Evolutionary conservation across 768 basidiomycete genomes (phyloP).

Genomic region (Auricularia heimuer): DNA sequence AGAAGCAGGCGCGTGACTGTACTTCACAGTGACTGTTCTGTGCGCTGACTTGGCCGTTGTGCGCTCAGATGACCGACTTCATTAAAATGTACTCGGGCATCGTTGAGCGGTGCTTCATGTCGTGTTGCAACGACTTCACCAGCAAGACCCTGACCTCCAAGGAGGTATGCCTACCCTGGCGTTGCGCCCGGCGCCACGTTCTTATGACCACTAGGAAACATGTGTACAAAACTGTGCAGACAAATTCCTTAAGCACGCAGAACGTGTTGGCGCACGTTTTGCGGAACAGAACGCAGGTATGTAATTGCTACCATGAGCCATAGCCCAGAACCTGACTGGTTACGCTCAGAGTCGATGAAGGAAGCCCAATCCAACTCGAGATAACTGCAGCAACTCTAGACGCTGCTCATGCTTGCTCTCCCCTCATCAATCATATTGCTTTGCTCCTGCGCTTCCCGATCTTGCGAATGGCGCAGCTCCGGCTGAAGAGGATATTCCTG

Average conservation of each 20-base stretch:
- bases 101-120: conserved; percentile 91
- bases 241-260: conserved; percentile 96
- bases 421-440: too few relatives aligned
- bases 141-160: conserved; percentile 87
- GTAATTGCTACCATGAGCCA: conserved; percentile 19
- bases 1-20: conserved; percentile 66
- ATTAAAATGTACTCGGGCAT: conserved; percentile 88
- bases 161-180: conserved; percentile 47
- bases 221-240: conserved; percentile 92
- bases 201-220: conserved; percentile 47
- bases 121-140: conserved; percentile 95
- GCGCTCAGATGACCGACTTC: conserved; percentile 91
- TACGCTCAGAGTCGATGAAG: conserved; percentile 31
- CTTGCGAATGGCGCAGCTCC: too few relatives aligned
- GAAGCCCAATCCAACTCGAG: conserved; percentile 27
- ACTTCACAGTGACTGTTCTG: conserved; percentile 3
- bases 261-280: conserved; percentile 84
- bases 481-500: too few relatives aligned
- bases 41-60: not conserved
- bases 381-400: not conserved
- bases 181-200: not conserved
- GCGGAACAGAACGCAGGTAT: conserved; percentile 86
- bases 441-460: too few relatives aligned
- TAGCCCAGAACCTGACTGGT: not conserved
- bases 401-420: too few relatives aligned